Conservation (phyloP, 192 early-diverging fungal species). For the Gryganskiella cystojenkinii region DNA sequence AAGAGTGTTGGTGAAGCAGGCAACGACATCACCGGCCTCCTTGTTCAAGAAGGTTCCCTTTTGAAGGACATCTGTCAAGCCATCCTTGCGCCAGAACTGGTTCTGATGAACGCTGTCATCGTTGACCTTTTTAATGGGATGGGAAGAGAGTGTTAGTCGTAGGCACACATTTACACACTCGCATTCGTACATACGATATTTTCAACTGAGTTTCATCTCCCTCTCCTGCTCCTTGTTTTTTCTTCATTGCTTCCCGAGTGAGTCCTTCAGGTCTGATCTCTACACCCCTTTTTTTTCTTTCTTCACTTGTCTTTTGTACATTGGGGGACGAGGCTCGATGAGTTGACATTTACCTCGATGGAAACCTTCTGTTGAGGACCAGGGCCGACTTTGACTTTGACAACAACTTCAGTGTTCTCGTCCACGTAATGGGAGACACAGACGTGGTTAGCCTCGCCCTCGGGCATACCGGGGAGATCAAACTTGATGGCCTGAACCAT, state of each 20-base stretch:
- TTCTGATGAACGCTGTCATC: conserved; percentile 79
- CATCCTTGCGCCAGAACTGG: conserved; percentile 75
- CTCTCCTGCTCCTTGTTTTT: no score
- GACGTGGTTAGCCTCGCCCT: conserved; percentile 52
- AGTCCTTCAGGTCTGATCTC: no score
- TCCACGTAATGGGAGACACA: conserved; percentile 87
- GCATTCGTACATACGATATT: no score
- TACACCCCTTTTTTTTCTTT: conserved; percentile 10
- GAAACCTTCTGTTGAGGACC: conserved; percentile 79
- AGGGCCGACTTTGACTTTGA: conserved; percentile 73
- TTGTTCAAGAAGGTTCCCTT: conserved; percentile 83
- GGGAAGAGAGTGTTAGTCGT: no score
- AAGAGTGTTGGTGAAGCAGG: conserved; percentile 87
- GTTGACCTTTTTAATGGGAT: conserved; percentile 60
- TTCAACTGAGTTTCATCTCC: no score
- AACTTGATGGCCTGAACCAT: conserved; percentile 77
- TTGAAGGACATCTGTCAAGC: conserved; percentile 70
- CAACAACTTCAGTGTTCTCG: conserved; percentile 75
- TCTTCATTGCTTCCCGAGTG: no score
- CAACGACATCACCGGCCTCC: conserved; percentile 83
- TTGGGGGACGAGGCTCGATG: no score
- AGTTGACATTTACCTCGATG: conserved; percentile 62
- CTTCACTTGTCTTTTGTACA: not conserved
- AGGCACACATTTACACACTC: no score
- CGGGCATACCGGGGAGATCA: conserved; percentile 70